Conservation (phyloP, 2,329 filamentous ascomycete species). For the Macrophomina pseudophaseolina region DNA sequence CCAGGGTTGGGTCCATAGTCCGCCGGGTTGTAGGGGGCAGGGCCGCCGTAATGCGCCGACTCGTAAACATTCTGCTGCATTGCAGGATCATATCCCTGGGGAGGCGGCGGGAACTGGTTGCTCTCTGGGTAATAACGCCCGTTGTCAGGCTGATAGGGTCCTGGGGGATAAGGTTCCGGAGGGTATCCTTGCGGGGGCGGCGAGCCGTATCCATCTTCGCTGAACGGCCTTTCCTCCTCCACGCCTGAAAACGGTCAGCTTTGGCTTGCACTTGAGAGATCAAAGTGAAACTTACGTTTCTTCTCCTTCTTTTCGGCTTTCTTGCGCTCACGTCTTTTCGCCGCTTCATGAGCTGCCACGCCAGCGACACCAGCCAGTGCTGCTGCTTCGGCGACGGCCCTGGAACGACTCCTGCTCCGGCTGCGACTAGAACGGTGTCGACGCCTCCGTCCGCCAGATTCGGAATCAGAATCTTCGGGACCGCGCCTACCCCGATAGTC, state of each 20-base stretch:
- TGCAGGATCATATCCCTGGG: constrained; percentile 34
- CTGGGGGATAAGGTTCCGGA: constrained; percentile 19
- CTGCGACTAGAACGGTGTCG: constrained; percentile 42
- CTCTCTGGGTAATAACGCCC: constrained; percentile 51
- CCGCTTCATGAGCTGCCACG: constrained; percentile 62
- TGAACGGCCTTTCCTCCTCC: constrained; percentile 31
- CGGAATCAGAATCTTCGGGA: constrained; percentile 44
- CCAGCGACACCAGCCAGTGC: constrained; percentile 63
- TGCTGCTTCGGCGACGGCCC: constrained; percentile 60
- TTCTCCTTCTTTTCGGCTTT: constrained; percentile 58
- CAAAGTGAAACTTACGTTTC: constrained; percentile 51
- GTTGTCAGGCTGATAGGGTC: constrained; percentile 29
- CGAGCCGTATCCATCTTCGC: constrained; percentile 11
- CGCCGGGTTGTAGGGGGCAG: constrained; percentile 49
- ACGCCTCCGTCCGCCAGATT: constrained; percentile 34
- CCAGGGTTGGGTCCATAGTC: constrained; percentile 47
- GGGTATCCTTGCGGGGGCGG: constrained; percentile 18
- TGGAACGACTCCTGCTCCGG: constrained; percentile 55
- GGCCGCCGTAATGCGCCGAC: constrained; percentile 37
- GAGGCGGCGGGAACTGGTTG: constrained; percentile 58
- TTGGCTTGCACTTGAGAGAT: neutral
- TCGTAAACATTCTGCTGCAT: constrained; percentile 35
- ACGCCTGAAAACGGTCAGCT: constrained; percentile 14
- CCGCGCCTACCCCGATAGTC: constrained; percentile 50
- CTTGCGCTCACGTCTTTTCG: constrained; percentile 62